Evolutionary conservation across 306 rosid genomes (phyloP).

Genomic region (Cicer bijugum): DNA sequence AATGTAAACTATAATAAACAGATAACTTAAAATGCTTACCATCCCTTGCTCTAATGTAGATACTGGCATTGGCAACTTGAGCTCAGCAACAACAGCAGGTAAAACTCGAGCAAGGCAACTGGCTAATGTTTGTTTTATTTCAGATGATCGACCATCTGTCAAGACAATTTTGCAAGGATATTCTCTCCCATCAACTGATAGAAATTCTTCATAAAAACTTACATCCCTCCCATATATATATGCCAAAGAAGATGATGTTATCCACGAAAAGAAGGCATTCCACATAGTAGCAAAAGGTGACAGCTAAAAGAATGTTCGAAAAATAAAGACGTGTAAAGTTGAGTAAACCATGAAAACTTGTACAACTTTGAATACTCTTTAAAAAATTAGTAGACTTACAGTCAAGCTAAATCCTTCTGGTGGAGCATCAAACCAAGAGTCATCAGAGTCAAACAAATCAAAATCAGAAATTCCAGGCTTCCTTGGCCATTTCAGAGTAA

Average conservation of each 20-base stretch:
- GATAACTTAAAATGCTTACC: slow-evolving; percentile 58
- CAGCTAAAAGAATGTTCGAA: slow-evolving; percentile 55
- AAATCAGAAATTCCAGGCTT: slow-evolving; percentile 59
- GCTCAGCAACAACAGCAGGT: slow-evolving; percentile 75
- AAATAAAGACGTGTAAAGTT: slow-evolving; percentile 21
- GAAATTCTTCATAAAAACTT: slow-evolving; percentile 75
- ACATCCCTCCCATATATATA: slow-evolving; percentile 87
- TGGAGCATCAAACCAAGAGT: slow-evolving; percentile 82
- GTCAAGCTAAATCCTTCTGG: slow-evolving; percentile 85
- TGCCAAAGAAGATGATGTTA: slow-evolving; percentile 80
- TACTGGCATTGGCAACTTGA: slow-evolving; percentile 70
- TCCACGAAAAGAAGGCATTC: slow-evolving; percentile 85
- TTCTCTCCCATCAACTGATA: slow-evolving; percentile 67
- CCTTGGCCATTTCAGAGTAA: slow-evolving; percentile 67
- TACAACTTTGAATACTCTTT: slow-evolving; percentile 20
- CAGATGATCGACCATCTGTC: slow-evolving; percentile 84
- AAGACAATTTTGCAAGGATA: slow-evolving; percentile 69
- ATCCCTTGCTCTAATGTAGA: slow-evolving; percentile 86
- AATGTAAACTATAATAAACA: slow-evolving; percentile 31
- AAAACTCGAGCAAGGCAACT: slow-evolving; percentile 83
- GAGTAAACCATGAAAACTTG: slow-evolving; percentile 23
- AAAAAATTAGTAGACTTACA: slow-evolving; percentile 50
- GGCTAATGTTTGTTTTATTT: slow-evolving; percentile 85
- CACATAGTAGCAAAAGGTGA: slow-evolving; percentile 89
- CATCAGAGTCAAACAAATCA: slow-evolving; percentile 71